Percentiles rank a stretch among this genome's conserved stretches.
phyloP scores from a whole-genome alignment of 148 eudicot genomes.

The Fagopyrum esculentum region DNA sequence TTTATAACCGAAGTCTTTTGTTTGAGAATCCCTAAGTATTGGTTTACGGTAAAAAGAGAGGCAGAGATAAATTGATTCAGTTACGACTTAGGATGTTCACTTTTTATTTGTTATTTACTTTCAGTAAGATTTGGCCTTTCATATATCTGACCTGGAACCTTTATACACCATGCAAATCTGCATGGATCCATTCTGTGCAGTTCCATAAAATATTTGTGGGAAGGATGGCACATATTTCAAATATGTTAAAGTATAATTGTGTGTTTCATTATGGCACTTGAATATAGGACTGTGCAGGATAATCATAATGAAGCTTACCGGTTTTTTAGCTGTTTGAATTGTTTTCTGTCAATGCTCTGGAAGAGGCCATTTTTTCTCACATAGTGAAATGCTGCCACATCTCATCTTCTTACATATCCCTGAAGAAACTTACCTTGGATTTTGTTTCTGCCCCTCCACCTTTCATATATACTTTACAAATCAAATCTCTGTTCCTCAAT shows the following conservation, averaged over 20 bases:
- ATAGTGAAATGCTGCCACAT: background rate
- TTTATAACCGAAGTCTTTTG: background rate
- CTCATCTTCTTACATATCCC: background rate
- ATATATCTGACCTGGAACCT: background rate
- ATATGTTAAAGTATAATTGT: background rate
- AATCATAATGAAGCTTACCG: background rate
- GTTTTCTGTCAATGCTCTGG: background rate
- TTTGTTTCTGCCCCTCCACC: background rate
- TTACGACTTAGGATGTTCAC: background rate
- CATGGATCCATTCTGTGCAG: background rate
- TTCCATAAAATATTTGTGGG: background rate
- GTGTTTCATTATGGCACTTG: background rate
- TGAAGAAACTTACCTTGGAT: background rate
- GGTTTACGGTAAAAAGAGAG: background rate
- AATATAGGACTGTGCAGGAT: background rate
- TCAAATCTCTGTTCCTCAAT: background rate
- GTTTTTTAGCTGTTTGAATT: background rate
- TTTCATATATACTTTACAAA: background rate
- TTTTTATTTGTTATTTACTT: background rate
- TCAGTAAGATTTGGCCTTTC: background rate
- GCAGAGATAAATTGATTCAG: background rate
- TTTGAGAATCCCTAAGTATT: background rate
- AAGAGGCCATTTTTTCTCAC: background rate
- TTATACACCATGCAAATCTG: background rate
- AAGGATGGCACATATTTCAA: background rate